phyloP scores from a whole-genome alignment of 805 yeast species.

The Nakazawaea pomicola region DNA sequence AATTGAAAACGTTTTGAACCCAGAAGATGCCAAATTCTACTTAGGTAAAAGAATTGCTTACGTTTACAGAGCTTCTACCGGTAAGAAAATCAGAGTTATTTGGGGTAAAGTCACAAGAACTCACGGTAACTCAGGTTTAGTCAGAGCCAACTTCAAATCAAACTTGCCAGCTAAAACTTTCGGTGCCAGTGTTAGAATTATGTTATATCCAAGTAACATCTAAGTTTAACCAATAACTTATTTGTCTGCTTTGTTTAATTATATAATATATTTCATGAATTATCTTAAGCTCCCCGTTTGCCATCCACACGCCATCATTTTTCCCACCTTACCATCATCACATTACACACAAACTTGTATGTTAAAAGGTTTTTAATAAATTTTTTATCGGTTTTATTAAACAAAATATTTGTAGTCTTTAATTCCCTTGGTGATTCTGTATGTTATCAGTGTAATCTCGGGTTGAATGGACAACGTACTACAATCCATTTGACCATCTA shows the following conservation, averaged over 20 bases:
- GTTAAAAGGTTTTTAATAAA: slow-evolving; percentile 6
- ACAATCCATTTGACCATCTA: too few relatives aligned
- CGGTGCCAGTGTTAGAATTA: slow-evolving; percentile 99
- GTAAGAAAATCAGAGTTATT: slow-evolving; percentile 98
- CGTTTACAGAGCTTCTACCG: slow-evolving; percentile 98
- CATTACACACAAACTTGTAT: slow-evolving; percentile 1
- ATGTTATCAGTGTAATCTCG: too few relatives aligned
- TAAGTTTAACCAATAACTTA: slow-evolving; percentile 37
- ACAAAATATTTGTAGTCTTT: not conserved
- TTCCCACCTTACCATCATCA: slow-evolving; percentile 1
- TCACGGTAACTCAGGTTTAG: slow-evolving; percentile 98
- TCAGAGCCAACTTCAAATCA: slow-evolving; percentile 98
- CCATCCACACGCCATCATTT: too few relatives aligned
- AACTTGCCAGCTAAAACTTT: slow-evolving; percentile 99
- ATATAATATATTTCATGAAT: slow-evolving; percentile 6
- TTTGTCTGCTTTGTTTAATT: not conserved
- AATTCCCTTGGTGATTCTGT: not conserved
- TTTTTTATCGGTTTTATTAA: slow-evolving; percentile 7
- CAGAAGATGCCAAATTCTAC: slow-evolving; percentile 98
- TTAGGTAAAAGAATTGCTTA: slow-evolving; percentile 99
- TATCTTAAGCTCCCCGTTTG: too few relatives aligned
- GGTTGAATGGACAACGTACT: too few relatives aligned
- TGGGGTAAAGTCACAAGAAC: slow-evolving; percentile 99
- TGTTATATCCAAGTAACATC: slow-evolving; percentile 99
- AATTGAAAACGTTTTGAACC: slow-evolving; percentile 90